phyloP scores from a whole-genome alignment of 2,329 filamentous ascomycete genomes.

The Rutstroemia sydowiana region DNA sequence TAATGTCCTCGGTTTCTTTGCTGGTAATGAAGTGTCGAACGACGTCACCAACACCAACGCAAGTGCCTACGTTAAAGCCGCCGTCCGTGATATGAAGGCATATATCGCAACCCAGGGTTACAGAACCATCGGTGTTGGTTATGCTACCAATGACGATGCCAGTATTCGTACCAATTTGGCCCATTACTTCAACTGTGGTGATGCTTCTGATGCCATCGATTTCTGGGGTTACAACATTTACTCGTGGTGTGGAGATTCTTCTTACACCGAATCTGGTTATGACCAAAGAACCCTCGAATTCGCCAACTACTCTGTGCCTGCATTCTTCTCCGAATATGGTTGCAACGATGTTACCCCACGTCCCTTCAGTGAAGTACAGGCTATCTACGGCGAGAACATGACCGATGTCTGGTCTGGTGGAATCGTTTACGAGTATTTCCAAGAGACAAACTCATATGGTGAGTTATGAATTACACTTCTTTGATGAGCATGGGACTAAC shows the following conservation, averaged over 20 bases:
- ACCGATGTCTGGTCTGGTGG: conserved; percentile 83
- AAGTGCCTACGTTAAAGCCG: conserved; percentile 93
- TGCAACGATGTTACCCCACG: conserved; percentile 71
- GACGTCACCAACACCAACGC: conserved; percentile 79
- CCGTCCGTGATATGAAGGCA: conserved; percentile 89
- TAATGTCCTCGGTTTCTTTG: conserved; percentile 96
- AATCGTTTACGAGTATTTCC: conserved; percentile 98
- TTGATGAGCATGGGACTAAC: conserved; percentile 16
- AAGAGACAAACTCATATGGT: conserved; percentile 86
- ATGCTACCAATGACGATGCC: conserved; percentile 89
- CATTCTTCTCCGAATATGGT: conserved; percentile 98
- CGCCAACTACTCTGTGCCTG: conserved; percentile 78
- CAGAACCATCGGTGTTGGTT: conserved; percentile 80
- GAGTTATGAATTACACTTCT: conserved; percentile 23
- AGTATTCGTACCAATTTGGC: conserved; percentile 75
- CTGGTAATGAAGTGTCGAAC: conserved; percentile 96
- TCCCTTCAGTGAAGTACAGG: conserved; percentile 75
- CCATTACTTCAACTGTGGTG: conserved; percentile 90
- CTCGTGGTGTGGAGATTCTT: conserved; percentile 91
- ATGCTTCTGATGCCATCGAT: conserved; percentile 63
- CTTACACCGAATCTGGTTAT: conserved; percentile 71
- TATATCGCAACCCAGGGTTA: conserved; percentile 80
- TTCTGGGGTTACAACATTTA: conserved; percentile 99
- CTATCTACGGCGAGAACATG: conserved; percentile 78
- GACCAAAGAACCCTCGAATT: conserved; percentile 80